These are phyloP conservation scores for Melastoma malabathricum DNA, from an alignment of 345 rosid species.

Conservation along the genomic window DNA sequence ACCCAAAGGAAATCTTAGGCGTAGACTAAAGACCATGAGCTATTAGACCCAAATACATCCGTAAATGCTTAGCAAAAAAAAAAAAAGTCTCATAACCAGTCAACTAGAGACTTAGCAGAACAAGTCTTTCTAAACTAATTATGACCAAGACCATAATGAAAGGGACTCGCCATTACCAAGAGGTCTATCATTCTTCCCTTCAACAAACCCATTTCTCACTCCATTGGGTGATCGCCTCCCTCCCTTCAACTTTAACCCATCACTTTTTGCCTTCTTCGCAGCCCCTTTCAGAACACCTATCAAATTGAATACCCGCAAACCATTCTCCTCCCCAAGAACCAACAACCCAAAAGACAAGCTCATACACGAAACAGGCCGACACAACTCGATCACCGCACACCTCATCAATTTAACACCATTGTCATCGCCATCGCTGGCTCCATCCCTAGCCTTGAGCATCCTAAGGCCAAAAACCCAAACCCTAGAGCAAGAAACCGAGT, in stretches of 20 bases:
- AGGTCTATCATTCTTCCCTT: constrained; percentile 32
- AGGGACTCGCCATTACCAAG: constrained; percentile 32
- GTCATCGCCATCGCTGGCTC: constrained; percentile 19
- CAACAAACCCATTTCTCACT: constrained; percentile 11
- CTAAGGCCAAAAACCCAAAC: constrained; percentile 32
- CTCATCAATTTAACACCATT: constrained; percentile 49
- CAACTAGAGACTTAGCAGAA: not conserved
- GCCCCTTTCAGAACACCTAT: constrained; percentile 42
- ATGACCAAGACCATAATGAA: not conserved
- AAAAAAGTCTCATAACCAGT: not conserved
- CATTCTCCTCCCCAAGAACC: constrained; percentile 65
- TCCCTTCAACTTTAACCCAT: constrained; percentile 13
- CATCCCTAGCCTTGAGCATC: constrained; percentile 25
- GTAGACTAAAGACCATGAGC: no score
- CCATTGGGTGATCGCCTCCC: constrained; percentile 33
- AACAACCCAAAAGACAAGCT: constrained; percentile 41
- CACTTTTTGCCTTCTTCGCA: constrained; percentile 26
- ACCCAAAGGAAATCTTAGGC: no score
- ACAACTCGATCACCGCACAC: constrained; percentile 59
- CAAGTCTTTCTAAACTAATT: not conserved
- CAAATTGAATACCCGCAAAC: constrained; percentile 50
- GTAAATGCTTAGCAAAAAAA: no score
- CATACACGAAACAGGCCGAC: constrained; percentile 48
- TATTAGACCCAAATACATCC: no score
- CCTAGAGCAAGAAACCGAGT: constrained; percentile 46